Percentiles rank a stretch among this genome's conserved stretches.
Conservation (phyloP, 305 asterid genomes). For the Lippia alba region DNA sequence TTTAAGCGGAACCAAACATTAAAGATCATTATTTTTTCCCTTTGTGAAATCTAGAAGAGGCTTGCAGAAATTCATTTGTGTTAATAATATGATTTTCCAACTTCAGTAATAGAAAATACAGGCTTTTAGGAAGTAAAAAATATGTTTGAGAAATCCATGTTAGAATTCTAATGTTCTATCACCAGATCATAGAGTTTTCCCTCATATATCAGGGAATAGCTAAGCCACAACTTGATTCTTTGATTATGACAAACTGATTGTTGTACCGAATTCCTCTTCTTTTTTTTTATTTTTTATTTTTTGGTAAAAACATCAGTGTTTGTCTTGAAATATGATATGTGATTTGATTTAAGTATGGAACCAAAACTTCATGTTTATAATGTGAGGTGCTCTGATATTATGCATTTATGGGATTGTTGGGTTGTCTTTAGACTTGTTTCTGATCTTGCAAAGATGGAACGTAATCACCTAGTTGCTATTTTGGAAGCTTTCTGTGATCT, state of each 20-base stretch:
- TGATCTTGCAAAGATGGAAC: too few species aligned
- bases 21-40: slow-evolving; percentile 1
- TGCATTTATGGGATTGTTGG: too few species aligned
- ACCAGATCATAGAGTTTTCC: slow-evolving; percentile 95
- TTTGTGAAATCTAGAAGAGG: slow-evolving; percentile 8
- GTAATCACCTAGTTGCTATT: too few species aligned
- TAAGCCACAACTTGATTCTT: slow-evolving; percentile 97
- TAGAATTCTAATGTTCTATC: slow-evolving; percentile 82
- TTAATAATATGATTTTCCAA: slow-evolving; percentile 18
- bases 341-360: too few species aligned
- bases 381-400: too few species aligned
- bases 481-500: too few species aligned
- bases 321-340: too few species aligned
- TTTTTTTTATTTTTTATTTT: too few species aligned
- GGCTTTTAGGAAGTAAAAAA: slow-evolving; percentile 27
- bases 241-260: slow-evolving; percentile 92
- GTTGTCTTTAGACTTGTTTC: too few species aligned
- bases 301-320: too few species aligned
- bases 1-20: slow-evolving; percentile 23
- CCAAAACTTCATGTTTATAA: too few species aligned
- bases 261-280: slow-evolving; percentile 45
- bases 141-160: slow-evolving; percentile 33
- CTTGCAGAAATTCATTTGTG: slow-evolving; percentile 13
- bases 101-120: slow-evolving; percentile 14
- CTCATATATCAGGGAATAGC: slow-evolving; percentile 95